Conservation (phyloP, 2,329 filamentous ascomycete species). For the Fusarium compactum region DNA sequence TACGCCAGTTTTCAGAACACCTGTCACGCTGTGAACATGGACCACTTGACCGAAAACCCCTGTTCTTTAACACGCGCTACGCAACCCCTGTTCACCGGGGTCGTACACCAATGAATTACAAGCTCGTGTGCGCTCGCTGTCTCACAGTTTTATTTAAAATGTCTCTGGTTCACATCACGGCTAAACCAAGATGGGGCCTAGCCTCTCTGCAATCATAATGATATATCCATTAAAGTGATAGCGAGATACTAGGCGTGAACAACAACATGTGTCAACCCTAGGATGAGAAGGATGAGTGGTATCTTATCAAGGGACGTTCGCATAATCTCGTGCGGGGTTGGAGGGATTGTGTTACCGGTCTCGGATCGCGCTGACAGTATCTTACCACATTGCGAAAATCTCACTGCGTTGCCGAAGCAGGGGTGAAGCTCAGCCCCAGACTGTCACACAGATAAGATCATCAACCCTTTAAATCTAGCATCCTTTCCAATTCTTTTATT, state of each 20-base stretch:
- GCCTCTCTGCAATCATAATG: neutral
- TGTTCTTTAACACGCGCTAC: neutral
- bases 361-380: neutral
- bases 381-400: neutral
- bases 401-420: neutral
- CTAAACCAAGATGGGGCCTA: neutral
- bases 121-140: neutral
- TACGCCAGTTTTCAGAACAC: too few relatives aligned
- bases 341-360: neutral
- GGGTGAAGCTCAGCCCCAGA: neutral
- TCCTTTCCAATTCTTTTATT: too few relatives aligned
- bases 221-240: neutral
- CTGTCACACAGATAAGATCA: neutral
- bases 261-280: too few relatives aligned
- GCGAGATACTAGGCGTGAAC: neutral
- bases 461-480: too few relatives aligned
- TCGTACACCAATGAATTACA: neutral
- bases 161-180: neutral
- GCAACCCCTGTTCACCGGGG: neutral
- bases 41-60: neutral
- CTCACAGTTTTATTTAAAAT: neutral
- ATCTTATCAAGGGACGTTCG: neutral
- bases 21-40: neutral
- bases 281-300: too few relatives aligned
- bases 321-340: neutral